Conservation (phyloP, 306 rosid species). For the Macrotyloma uniflorum region DNA sequence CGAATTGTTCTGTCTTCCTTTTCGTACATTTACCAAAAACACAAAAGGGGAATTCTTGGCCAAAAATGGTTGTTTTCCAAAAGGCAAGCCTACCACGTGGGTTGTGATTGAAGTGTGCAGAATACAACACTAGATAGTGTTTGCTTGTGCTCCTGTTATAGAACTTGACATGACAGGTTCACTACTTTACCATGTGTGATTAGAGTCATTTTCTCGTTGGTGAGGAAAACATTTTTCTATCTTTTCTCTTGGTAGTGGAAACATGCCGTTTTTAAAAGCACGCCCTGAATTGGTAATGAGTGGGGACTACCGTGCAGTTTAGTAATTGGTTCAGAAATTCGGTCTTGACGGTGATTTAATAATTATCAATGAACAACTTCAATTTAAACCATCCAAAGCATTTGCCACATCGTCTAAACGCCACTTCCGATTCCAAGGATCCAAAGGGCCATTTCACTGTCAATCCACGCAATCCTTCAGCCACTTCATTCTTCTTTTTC, state of each 20-base stretch:
- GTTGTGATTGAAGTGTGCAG: constrained; percentile 20
- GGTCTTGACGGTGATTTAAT: neutral
- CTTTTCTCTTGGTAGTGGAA: constrained; percentile 36
- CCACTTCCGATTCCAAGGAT: neutral
- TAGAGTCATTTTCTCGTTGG: constrained; percentile 11
- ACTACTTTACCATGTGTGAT: constrained; percentile 8
- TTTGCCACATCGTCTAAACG: neutral
- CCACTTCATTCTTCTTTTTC: neutral
- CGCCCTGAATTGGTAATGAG: constrained; percentile 4
- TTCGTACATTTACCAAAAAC: neutral
- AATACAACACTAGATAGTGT: neutral
- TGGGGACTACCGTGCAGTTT: constrained; percentile 7
- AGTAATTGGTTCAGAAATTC: constrained; percentile 28
- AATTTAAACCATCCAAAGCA: neutral
- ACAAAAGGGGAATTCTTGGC: constrained; percentile 8
- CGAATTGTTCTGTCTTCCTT: neutral
- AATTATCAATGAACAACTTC: neutral
- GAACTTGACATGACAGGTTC: constrained; percentile 13
- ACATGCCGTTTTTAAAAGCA: constrained; percentile 22
- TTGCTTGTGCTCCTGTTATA: neutral
- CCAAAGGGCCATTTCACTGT: constrained; percentile 26
- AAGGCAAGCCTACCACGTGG: constrained; percentile 1
- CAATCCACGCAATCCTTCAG: constrained; percentile 24
- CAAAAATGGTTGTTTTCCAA: constrained; percentile 19
- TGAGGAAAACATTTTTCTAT: neutral